These are phyloP conservation scores for Aspergillus piperis DNA, from an alignment of 2,329 filamentous ascomycete genomes.

Conservation along the genomic window DNA sequence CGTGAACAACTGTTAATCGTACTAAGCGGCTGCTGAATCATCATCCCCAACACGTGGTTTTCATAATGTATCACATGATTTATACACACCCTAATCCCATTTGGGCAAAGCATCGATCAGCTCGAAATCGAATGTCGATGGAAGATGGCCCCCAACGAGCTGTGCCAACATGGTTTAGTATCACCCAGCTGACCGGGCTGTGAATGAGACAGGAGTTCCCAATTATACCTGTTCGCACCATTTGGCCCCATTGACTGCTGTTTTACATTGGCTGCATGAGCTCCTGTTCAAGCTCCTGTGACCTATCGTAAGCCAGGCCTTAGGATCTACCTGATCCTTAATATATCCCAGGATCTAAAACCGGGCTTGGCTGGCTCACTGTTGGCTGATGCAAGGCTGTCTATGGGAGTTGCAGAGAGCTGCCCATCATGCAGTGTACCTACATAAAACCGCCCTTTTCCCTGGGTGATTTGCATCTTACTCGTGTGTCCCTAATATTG, in stretches of 20 bases:
- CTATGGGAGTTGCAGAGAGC: not conserved
- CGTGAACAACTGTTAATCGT: fast-evolving
- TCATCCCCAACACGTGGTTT: no score
- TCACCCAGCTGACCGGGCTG: not conserved
- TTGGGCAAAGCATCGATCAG: no score
- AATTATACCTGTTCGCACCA: not conserved
- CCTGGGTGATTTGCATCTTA: not conserved
- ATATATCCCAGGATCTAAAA: not conserved
- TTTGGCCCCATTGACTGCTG: not conserved
- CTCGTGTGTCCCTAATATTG: not conserved
- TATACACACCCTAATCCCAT: no score
- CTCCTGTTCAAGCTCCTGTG: not conserved
- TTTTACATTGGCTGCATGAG: not conserved
- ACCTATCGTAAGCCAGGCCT: not conserved
- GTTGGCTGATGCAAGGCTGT: not conserved
- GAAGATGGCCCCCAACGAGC: not conserved
- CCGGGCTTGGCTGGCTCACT: not conserved
- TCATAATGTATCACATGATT: no score
- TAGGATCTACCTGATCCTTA: not conserved
- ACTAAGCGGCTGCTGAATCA: no score
- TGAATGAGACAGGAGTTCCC: not conserved
- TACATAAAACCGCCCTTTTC: not conserved
- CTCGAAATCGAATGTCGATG: not conserved
- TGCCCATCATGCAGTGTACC: not conserved
- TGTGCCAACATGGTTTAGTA: not conserved